phyloP scores from a whole-genome alignment of 2,329 filamentous ascomycete species.

The Hypocreales sp. region DNA sequence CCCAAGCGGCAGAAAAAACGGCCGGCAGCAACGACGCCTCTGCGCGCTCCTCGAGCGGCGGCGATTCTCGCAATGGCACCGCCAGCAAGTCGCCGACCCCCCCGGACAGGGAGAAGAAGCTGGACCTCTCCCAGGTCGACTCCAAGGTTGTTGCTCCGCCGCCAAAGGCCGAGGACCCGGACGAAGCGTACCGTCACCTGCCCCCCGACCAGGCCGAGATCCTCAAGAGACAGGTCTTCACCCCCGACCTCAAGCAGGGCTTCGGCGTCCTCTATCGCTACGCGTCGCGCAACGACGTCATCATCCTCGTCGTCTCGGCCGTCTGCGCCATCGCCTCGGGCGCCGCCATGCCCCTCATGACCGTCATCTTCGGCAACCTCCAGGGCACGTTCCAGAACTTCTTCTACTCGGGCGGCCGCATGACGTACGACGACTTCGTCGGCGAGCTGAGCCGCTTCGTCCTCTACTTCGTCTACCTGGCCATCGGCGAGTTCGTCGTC shows the following conservation, averaged over 20 bases:
- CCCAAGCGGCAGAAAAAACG: no score
- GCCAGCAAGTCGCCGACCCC: neutral
- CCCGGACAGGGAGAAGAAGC: slow-evolving; percentile 1
- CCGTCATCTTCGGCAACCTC: slow-evolving; percentile 64
- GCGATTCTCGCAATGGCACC: slow-evolving; percentile 2
- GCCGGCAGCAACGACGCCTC: no score
- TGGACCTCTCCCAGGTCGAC: slow-evolving; percentile 6
- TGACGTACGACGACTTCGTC: slow-evolving; percentile 40
- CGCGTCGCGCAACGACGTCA: slow-evolving; percentile 46
- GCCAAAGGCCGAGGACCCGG: slow-evolving; percentile 19
- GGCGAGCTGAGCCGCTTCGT: slow-evolving; percentile 45
- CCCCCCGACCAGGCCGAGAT: slow-evolving; percentile 50
- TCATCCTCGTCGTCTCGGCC: slow-evolving; percentile 45
- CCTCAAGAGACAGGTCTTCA: slow-evolving; percentile 51
- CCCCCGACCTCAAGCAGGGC: slow-evolving; percentile 47
- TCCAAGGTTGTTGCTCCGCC: slow-evolving; percentile 8
- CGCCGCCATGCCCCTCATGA: slow-evolving; percentile 66
- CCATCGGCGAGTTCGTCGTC: slow-evolving; percentile 62
- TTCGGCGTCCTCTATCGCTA: slow-evolving; percentile 54
- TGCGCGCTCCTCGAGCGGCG: no score
- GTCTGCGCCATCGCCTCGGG: slow-evolving; percentile 57
- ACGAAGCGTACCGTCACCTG: slow-evolving; percentile 45
- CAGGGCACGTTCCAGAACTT: slow-evolving; percentile 56
- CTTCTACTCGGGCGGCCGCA: slow-evolving; percentile 27
- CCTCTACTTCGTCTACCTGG: slow-evolving; percentile 76